Evolutionary conservation across 306 rosid species (phyloP).

Genomic region (Malus sylvestris): DNA sequence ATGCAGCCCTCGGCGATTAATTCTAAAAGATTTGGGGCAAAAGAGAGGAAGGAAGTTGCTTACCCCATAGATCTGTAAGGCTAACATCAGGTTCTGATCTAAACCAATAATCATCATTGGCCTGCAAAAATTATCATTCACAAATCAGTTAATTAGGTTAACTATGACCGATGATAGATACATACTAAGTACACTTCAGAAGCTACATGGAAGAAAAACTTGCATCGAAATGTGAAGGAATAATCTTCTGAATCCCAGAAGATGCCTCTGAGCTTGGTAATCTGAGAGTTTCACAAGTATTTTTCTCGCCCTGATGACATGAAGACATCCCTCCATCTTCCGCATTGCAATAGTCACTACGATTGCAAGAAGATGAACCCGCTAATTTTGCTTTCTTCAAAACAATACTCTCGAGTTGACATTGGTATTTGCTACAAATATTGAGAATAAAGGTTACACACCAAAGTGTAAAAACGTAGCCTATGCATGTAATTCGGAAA

Average conservation of each 20-base stretch:
- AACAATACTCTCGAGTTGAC: slow-evolving; percentile 23
- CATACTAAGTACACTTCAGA: not conserved
- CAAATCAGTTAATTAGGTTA: slow-evolving; percentile 7
- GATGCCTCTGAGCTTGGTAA: slow-evolving; percentile 21
- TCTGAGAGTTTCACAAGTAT: slow-evolving; percentile 21
- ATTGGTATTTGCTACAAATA: slow-evolving; percentile 34
- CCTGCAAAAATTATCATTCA: slow-evolving; percentile 34
- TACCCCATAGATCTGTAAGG: slow-evolving; percentile 65
- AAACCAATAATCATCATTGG: slow-evolving; percentile 75
- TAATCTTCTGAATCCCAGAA: slow-evolving; percentile 60
- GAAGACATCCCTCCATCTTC: slow-evolving; percentile 13
- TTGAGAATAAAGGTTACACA: slow-evolving; percentile 8
- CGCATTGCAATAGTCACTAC: slow-evolving; percentile 16
- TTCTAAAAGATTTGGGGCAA: not conserved
- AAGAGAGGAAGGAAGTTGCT: slow-evolving; percentile 19
- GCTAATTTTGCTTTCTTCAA: slow-evolving; percentile 17
- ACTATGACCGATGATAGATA: not conserved
- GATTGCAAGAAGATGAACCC: slow-evolving; percentile 25
- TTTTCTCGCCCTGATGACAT: slow-evolving; percentile 19
- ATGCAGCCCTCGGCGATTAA: not conserved
- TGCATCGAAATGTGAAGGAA: slow-evolving; percentile 43
- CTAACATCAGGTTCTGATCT: slow-evolving; percentile 53
- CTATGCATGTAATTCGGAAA: too few species aligned
- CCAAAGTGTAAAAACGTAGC: not conserved
- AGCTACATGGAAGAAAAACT: slow-evolving; percentile 10